A percentile compares a stretch with the other conserved stretches of the same genome.
Conservation (phyloP, 495 filamentous ascomycete species). For the Jackrogersella minutella region DNA sequence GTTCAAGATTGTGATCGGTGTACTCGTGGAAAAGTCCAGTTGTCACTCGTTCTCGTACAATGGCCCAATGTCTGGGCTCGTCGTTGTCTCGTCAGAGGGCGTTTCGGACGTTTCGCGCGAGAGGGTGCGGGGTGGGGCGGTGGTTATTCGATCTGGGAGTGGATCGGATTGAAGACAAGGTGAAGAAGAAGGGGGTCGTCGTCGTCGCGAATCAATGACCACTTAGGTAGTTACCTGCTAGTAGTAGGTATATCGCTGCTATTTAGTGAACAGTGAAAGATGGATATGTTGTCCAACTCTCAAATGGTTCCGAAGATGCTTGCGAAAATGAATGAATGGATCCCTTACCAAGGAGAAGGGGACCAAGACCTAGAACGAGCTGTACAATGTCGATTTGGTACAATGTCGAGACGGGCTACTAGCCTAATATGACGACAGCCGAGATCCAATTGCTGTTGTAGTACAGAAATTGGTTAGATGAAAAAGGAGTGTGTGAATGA, state of each 20-base stretch:
- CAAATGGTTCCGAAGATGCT: not conserved
- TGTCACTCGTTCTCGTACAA: not conserved
- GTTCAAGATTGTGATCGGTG: constrained; percentile 13
- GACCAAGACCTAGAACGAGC: constrained; percentile 1
- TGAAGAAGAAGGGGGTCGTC: not conserved
- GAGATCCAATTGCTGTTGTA: constrained; percentile 18
- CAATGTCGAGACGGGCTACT: not conserved
- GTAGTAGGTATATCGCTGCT: too few relatives aligned
- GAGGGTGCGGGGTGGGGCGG: not conserved
- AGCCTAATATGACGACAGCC: constrained; percentile 31
- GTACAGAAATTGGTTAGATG: not conserved
- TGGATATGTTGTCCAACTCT: not conserved
- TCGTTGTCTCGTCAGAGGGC: not conserved
- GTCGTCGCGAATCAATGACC: not conserved
- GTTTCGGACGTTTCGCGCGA: not conserved
- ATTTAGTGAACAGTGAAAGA: too few relatives aligned
- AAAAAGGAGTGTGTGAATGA: constrained; percentile 1
- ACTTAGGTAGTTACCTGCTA: too few relatives aligned
- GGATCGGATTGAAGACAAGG: not conserved
- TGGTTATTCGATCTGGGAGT: not conserved
- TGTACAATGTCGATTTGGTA: too few relatives aligned
- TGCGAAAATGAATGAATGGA: constrained; percentile 4
- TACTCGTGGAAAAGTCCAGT: not conserved
- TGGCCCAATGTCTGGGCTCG: not conserved
- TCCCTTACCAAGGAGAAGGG: constrained; percentile 25